Percentiles rank a stretch among this genome's conserved stretches.
Conservation (phyloP, 83 land plant genomes). For the Thuja plicata region DNA sequence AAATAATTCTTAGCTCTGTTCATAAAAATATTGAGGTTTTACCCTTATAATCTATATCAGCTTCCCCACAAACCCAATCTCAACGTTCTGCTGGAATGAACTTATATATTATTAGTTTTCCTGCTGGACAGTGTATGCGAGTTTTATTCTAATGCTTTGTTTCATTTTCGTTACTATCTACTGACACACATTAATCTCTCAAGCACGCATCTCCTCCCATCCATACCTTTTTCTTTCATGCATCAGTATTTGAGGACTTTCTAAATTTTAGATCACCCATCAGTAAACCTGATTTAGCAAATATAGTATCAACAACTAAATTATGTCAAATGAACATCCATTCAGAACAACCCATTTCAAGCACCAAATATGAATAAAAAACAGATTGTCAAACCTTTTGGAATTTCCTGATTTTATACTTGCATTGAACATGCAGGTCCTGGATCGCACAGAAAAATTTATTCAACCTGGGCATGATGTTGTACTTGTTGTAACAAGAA, state of each 20-base stretch:
- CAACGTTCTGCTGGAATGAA: not conserved
- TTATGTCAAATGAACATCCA: not conserved
- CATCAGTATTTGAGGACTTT: not conserved
- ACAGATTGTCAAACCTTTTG: not conserved
- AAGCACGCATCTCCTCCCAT: too few species aligned
- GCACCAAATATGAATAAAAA: not conserved
- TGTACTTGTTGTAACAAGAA: slow-evolving; percentile 2
- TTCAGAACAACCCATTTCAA: not conserved
- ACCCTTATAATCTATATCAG: not conserved
- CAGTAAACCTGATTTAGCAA: not conserved
- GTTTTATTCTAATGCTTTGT: not conserved
- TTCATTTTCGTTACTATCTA: not conserved
- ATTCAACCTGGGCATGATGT: slow-evolving; percentile 6
- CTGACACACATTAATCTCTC: not conserved
- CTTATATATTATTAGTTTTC: too few species aligned
- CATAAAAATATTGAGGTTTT: not conserved
- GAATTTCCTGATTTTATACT: not conserved
- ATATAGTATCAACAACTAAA: not conserved
- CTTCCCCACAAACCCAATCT: not conserved
- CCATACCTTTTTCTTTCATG: not conserved
- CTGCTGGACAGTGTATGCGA: not conserved
- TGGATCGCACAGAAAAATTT: not conserved
- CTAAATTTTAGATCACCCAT: not conserved
- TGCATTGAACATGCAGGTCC: not conserved
- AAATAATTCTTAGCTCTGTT: too few species aligned